Conservation (phyloP, 345 rosid genomes). For the Citrus reticulata region DNA sequence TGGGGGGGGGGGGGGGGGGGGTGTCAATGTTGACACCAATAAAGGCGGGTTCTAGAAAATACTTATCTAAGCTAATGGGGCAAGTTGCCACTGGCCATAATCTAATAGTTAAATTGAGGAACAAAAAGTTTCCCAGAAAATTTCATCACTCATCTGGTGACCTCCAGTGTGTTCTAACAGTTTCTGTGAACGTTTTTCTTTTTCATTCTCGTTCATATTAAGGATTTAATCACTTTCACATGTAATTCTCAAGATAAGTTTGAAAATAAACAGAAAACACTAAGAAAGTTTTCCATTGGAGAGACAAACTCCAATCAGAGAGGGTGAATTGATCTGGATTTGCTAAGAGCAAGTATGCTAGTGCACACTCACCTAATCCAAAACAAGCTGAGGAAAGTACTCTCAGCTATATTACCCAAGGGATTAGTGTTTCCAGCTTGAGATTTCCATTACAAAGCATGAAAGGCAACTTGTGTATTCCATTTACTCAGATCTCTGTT, state of each 20-base stretch:
- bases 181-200: background rate
- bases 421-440: background rate
- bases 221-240: background rate
- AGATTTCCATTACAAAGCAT: background rate
- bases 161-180: background rate
- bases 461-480: background rate
- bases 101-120: no score
- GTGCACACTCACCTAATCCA: background rate
- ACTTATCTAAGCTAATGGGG: background rate
- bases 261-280: background rate
- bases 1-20: no score
- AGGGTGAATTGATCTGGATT: background rate
- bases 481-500: background rate
- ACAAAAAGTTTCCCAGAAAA: background rate
- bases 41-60: background rate
- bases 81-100: background rate
- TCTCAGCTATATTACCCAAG: background rate
- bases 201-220: background rate
- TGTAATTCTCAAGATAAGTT: background rate
- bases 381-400: background rate
- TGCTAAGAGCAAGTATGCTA: background rate
- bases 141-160: background rate
- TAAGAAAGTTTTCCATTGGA: background rate
- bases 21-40: accelerated
- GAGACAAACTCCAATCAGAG: background rate